Percentiles rank a stretch among this genome's conserved stretches.
These are phyloP conservation scores for Hypoxylon perforatum DNA, from an alignment of 495 filamentous ascomycete species.

Conservation along the genomic window DNA sequence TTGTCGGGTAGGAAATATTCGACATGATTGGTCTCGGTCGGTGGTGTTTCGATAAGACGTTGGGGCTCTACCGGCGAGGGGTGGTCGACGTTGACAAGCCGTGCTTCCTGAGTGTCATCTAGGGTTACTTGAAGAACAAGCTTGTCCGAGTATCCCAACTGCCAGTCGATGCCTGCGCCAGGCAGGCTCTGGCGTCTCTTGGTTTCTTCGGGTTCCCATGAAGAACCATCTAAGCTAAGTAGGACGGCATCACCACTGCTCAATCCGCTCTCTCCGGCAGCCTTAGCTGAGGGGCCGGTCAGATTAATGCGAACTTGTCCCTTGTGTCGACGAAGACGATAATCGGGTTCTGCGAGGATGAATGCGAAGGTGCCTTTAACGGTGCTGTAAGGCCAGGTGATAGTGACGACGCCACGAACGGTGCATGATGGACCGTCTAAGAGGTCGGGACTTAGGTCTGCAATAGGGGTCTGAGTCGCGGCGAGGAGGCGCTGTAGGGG, in stretches of 20 bases:
- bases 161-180: conserved; percentile 78
- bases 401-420: conserved; percentile 74
- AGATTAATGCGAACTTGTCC: conserved; percentile 90
- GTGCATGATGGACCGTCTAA: conserved; percentile 46
- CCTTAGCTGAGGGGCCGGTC: conserved; percentile 74
- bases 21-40: conserved; percentile 9
- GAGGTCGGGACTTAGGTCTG: conserved; percentile 72
- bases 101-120: conserved; percentile 48
- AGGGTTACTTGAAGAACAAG: conserved; percentile 68
- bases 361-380: conserved; percentile 77
- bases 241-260: conserved; percentile 81
- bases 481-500: conserved; percentile 26
- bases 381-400: conserved; percentile 92
- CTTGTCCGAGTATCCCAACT: conserved; percentile 69
- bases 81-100: conserved; percentile 61
- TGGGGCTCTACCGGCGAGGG: conserved; percentile 33
- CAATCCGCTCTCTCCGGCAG: conserved; percentile 71
- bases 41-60: conserved; percentile 12
- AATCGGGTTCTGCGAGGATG: conserved; percentile 85
- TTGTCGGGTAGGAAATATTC: conserved; percentile 16
- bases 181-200: conserved; percentile 66
- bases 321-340: conserved; percentile 78
- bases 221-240: conserved; percentile 73
- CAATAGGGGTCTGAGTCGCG: conserved; percentile 67
- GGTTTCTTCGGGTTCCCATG: conserved; percentile 63